Base-by-base conservation (phyloP, 148 eudicot genomes). In the Cornus kousa region DNA sequence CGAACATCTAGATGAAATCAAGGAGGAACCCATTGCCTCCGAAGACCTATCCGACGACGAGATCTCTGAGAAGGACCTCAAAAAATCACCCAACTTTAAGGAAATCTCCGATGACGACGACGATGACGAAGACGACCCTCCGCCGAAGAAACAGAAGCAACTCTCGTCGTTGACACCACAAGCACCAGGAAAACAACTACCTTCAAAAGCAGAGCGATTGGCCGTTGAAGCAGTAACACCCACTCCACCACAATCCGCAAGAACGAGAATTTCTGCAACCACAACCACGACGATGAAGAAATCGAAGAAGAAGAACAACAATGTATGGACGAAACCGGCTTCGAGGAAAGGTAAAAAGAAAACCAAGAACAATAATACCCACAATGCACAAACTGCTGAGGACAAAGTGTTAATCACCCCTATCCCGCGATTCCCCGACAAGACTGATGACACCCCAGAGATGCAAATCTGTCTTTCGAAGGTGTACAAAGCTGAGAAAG, bases 401-500 rank as follows among this genome's bases (percentile, higher is more conserved):
- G 87, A 90, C 11, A 72, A 72, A 0, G 89, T 89, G 35, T 75
- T 80, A 16, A 88, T 96, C n/a, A 87, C 97, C 2, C 99, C 98
- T 0, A 74, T 92, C 2, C 90, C 88, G 7, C 79, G 92, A 68
- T 86, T 89, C 16, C 94, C 98, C 0, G 99, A 96, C 68, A 93
- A 90, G 67, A 90, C 84, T 19, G 98, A 96, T n/a, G 99, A 96
- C 67, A 68, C 76, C 35, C 82, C 86, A 0, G 97, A 96, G 3
- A 39, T 82, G 32, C 82, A 80, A 5, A 92, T 93, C 12, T 89
- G 93, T 69, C 87, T 96, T 28, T 96, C 99, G 0, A 96, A 91
- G 89, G 84, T 87, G 16, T 87, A 89, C 77, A 96, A 96, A 82
- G 99, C 99, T 0, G 99, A 96, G 78, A 96, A 93, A 78, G 99